Evolutionary conservation across 2,329 filamentous ascomycete genomes (phyloP).

Genomic region (Epichloe elymi): DNA sequence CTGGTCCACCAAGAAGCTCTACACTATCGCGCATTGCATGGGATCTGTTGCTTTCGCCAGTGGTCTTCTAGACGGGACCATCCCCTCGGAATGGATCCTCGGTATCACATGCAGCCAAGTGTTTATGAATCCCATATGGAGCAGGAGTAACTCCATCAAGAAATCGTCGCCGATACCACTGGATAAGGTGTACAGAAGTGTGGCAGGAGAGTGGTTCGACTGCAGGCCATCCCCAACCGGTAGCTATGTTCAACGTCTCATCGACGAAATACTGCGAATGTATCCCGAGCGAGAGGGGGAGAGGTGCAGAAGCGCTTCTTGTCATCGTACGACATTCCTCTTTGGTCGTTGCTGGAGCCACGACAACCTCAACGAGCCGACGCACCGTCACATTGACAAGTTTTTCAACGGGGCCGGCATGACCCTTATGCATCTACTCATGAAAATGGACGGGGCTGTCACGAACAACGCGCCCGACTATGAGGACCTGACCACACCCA

Average conservation of each 20-base stretch:
- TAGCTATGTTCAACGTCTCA: slow-evolving; percentile 31
- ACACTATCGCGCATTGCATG: slow-evolving; percentile 50
- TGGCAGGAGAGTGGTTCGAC: slow-evolving; percentile 42
- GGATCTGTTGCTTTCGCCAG: slow-evolving; percentile 44
- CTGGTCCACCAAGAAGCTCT: slow-evolving; percentile 28
- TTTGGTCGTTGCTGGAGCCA: slow-evolving; percentile 54
- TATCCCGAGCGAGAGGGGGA: slow-evolving; percentile 42
- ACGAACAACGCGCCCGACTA: slow-evolving; percentile 38
- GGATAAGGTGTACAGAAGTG: slow-evolving; percentile 33
- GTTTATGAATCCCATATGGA: slow-evolving; percentile 50
- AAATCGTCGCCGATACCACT: slow-evolving; percentile 33
- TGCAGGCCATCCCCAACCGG: slow-evolving; percentile 32
- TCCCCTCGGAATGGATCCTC: slow-evolving; percentile 41
- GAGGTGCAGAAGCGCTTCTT: slow-evolving; percentile 47
- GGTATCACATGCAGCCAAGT: slow-evolving; percentile 48
- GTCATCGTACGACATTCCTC: slow-evolving; percentile 45
- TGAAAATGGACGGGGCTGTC: slow-evolving; percentile 38
- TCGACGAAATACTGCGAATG: slow-evolving; percentile 45
- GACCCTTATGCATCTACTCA: slow-evolving; percentile 41
- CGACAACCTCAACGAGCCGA: slow-evolving; percentile 50
- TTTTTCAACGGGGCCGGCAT: slow-evolving; percentile 53
- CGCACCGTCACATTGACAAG: slow-evolving; percentile 46
- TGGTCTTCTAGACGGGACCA: slow-evolving; percentile 49
- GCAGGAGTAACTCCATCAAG: slow-evolving; percentile 42
- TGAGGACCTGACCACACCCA: slow-evolving; percentile 31